Base-by-base conservation (phyloP, 495 filamentous ascomycete genomes). In the Podospora didyma region DNA sequence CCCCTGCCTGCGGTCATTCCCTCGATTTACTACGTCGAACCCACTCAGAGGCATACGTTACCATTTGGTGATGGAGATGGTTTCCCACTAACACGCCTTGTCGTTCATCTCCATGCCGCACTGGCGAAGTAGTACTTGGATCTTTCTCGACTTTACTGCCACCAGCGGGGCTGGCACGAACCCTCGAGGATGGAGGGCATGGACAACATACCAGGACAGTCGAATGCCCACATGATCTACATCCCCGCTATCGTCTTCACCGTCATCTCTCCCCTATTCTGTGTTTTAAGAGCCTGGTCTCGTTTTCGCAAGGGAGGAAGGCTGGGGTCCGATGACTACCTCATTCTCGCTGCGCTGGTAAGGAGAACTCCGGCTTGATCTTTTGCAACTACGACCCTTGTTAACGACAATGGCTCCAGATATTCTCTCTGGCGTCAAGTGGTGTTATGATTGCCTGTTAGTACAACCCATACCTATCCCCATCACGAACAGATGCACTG, bases 291-390 rank as follows among this genome's bases (percentile, higher is more conserved):
- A 17, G 39, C 65, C 23, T 69, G 68, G 66, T 57, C 63, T 10
- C 60, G 68, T 16, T 35, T 65, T 16, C 56, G 52, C 9, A 62
- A 55, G 20, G 59, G 61, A 5, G 61, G 61, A 46, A 59, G 56
- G 19, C 57, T 70, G 7, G 68, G 66, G 23, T 22, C 56, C 0
- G 68, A 70, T 50, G 68, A 70, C 47, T 70, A 60, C 26, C 62
- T 62, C 7, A 63, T 70, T 26, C n/a, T 69, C 9, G 53, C 56
- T 34, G 57, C 68, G 21, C 56, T 70, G 14, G 65, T 70, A 51
- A 65, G 64, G 53, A 31, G n/a, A n/a, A n/a, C n/a, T n/a, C n/a
- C n/a, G n/a, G n/a, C n/a, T n/a, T n/a, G n/a, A n/a, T n/a, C n/a
- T n/a, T n/a, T n/a, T n/a, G n/a, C 9, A 19, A 60, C 45, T 47